Evolutionary conservation across 2,329 filamentous ascomycete species (phyloP).

Genomic region (Alternaria consortialis): DNA sequence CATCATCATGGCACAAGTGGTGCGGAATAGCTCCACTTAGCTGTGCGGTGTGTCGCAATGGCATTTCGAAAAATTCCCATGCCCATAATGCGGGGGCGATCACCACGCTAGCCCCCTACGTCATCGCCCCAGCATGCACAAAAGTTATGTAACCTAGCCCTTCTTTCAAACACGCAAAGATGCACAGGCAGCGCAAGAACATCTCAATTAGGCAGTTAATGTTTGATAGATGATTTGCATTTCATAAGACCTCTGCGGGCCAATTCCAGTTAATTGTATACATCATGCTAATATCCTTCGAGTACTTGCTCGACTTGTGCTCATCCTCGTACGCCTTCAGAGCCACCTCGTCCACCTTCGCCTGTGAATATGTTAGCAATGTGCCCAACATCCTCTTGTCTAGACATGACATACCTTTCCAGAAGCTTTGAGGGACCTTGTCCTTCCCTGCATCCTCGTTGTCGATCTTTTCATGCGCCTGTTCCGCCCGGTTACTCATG

Average conservation of each 20-base stretch:
- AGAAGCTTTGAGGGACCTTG: conserved; percentile 53
- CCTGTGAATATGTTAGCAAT: conserved; percentile 29
- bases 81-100: conserved; percentile 14
- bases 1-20: background rate
- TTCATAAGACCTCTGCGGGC: background rate
- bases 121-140: conserved; percentile 26
- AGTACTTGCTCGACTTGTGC: background rate
- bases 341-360: conserved; percentile 38
- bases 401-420: conserved; percentile 46
- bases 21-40: background rate
- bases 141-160: conserved; percentile 22
- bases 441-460: conserved; percentile 53
- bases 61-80: conserved; percentile 43
- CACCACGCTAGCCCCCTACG: conserved; percentile 19
- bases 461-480: conserved; percentile 50
- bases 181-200: background rate
- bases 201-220: background rate
- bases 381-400: background rate
- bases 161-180: background rate
- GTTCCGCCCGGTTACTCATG: conserved; percentile 55
- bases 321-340: conserved; percentile 17
- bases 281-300: background rate
- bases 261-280: conserved; percentile 13
- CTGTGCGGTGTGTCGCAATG: conserved; percentile 26
- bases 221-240: background rate